Evolutionary conservation across 2,329 filamentous ascomycete genomes (phyloP).

Genomic region (Septoria petroselini): DNA sequence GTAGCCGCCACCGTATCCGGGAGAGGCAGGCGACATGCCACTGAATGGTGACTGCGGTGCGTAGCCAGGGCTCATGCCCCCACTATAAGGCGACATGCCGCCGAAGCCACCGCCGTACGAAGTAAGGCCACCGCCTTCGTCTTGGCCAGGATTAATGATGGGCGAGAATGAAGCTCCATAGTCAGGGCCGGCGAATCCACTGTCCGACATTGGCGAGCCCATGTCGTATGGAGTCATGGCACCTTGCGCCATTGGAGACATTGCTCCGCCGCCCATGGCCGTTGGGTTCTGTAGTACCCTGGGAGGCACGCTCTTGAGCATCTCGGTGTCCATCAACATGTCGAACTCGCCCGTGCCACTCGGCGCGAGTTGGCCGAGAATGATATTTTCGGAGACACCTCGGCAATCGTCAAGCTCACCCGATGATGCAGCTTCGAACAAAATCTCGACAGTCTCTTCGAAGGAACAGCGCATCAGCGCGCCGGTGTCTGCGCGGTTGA

Average conservation of each 20-base stretch:
- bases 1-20: conserved; percentile 42
- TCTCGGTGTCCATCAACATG: conserved; percentile 85
- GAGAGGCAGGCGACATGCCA: conserved; percentile 72
- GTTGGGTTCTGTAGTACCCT: conserved; percentile 51
- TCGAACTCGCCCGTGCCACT: conserved; percentile 97
- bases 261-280: conserved; percentile 75
- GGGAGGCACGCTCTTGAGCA: conserved; percentile 93
- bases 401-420: conserved; percentile 97
- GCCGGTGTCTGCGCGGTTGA: conserved; percentile 96
- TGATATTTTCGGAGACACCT: conserved; percentile 97
- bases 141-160: conserved; percentile 63
- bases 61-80: conserved; percentile 51
- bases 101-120: conserved; percentile 64
- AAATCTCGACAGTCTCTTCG: conserved; percentile 97
- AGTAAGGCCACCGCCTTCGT: conserved; percentile 55
- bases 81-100: conserved; percentile 24
- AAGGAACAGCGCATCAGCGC: conserved; percentile 99
- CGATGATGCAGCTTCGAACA: conserved; percentile 89
- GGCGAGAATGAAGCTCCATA: conserved; percentile 68
- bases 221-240: conserved; percentile 91
- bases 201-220: conserved; percentile 62
- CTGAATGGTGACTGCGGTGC: conserved; percentile 43
- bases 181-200: conserved; percentile 58
- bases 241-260: conserved; percentile 60
- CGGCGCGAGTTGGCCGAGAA: conserved; percentile 93